Percentiles rank a stretch among this genome's conserved stretches.
phyloP scores from a whole-genome alignment of 2,329 filamentous ascomycete species.

The Daldinia sp. region DNA sequence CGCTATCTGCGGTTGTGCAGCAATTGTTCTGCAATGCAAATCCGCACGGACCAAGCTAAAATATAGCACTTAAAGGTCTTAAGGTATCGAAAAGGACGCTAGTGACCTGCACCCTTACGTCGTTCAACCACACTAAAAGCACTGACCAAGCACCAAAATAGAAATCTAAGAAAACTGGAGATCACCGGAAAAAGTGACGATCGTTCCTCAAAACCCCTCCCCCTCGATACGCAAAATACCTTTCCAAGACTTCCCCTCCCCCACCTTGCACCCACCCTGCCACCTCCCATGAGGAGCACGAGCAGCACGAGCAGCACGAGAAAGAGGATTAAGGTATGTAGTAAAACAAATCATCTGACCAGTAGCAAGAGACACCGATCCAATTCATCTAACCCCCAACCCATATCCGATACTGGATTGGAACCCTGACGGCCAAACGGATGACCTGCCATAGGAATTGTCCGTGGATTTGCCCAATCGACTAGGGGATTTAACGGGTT shows the following conservation, averaged over 20 bases:
- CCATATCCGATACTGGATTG: constrained; percentile 31
- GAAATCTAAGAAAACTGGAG: constrained; percentile 34
- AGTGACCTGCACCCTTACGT: constrained; percentile 41
- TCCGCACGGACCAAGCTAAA: constrained; percentile 29
- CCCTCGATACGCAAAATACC: constrained; percentile 18
- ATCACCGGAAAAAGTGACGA: constrained; percentile 17
- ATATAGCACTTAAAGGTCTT: too few relatives aligned
- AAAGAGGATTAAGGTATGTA: not conserved
- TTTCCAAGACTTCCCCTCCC: constrained; percentile 25
- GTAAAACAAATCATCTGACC: constrained; percentile 35
- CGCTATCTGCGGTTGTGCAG: constrained; percentile 41
- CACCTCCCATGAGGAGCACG: constrained; percentile 5
- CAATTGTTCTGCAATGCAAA: constrained; percentile 14
- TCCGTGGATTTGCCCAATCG: not conserved
- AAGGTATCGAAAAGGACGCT: constrained; percentile 2
- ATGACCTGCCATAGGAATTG: constrained; percentile 34
- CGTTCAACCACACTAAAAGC: constrained; percentile 32
- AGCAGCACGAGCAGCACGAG: constrained; percentile 3
- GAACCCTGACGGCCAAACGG: constrained; percentile 40
- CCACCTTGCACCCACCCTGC: constrained; percentile 27
- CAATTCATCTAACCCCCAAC: constrained; percentile 34
- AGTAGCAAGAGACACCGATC: constrained; percentile 37
- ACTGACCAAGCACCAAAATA: constrained; percentile 38
- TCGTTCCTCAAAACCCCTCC: constrained; percentile 32
- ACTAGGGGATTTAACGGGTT: not conserved